Base-by-base conservation (phyloP, 768 basidiomycete species). In the Pleurotus tuoliensis region DNA sequence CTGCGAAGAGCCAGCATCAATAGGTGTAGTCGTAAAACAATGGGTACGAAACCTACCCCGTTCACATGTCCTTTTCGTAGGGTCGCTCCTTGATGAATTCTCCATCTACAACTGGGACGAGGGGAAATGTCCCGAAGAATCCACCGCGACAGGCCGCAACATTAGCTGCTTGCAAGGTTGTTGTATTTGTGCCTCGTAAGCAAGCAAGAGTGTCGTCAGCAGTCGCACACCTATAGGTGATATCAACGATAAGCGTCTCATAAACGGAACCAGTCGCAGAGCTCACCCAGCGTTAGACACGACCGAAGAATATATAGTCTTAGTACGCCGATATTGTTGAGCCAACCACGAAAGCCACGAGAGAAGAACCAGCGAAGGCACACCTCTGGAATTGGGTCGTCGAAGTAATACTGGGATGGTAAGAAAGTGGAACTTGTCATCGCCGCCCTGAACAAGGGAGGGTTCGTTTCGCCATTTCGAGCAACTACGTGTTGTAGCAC, bases 81-180 rank as follows among this genome's bases (percentile, higher is more conserved):
- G 47, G 47, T 24, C 13, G 16, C 15, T 48, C 66, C n/a, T 61
- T 49, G 22, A 73, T 71, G 47, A 73, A 63, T 0, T 60, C 53
- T 13, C 68, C 70, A 43, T 73, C 71, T 7, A 73, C 67, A 22
- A 73, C 71, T 3, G 72, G 72, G 13, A 65, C 63, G 38, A 70
- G 67, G 40, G 57, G 25, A n/a, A 61, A 68, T 3, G 67, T 68
- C 1, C 68, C 66, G 51, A 61, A 68, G 55, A 70, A 67, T 8
- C 66, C 67, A 4, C 15, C n/a, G 1, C 41, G 15, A 16, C 57
- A 64, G 20, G 71, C 61, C 3, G 60, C 47, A 15, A 39, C 55
- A 59, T 71, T 73, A 18, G 61, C 46, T 13, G 56, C 55, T 34
- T 66, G 57, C 9, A 74, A 56, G 41, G 57, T 61, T 5, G 44